These are phyloP conservation scores for Aureobasidium leucospermi DNA, from an alignment of 2,329 filamentous ascomycete species.

Conservation along the genomic window DNA sequence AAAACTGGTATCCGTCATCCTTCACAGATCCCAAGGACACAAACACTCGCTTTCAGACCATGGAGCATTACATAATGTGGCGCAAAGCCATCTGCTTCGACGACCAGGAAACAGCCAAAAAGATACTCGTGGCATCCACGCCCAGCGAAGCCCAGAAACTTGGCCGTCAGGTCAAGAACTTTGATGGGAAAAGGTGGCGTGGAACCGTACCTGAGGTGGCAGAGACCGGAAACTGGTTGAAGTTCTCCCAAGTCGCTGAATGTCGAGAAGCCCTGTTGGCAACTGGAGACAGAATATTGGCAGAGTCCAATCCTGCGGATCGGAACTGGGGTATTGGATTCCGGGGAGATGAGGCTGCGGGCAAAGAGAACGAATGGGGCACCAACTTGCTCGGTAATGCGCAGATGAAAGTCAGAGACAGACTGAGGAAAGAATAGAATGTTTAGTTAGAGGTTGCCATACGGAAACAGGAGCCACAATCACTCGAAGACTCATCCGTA, in stretches of 20 bases:
- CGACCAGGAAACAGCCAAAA: constrained; percentile 22
- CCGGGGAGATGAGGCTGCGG: constrained; percentile 25
- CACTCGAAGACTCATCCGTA: background rate
- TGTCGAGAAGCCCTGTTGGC: constrained; percentile 23
- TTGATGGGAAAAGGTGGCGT: constrained; percentile 25
- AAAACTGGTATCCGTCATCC: constrained; percentile 22
- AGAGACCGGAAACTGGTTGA: constrained; percentile 27
- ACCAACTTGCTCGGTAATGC: constrained; percentile 28
- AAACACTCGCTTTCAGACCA: constrained; percentile 17
- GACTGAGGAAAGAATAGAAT: constrained; percentile 19
- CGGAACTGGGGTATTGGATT: constrained; percentile 31
- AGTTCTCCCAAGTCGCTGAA: constrained; percentile 27
- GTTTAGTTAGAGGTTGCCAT: background rate
- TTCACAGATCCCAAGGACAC: constrained; percentile 16
- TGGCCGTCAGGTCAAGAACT: constrained; percentile 28
- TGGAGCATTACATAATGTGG: constrained; percentile 31
- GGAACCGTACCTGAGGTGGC: constrained; percentile 23
- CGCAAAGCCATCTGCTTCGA: constrained; percentile 29
- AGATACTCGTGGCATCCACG: constrained; percentile 22
- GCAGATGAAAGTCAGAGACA: constrained; percentile 28
- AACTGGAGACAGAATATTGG: constrained; percentile 26
- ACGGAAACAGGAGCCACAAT: background rate
- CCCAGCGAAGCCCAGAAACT: constrained; percentile 24
- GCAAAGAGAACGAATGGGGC: constrained; percentile 26
- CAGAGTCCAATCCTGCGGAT: constrained; percentile 31